A percentile compares a stretch with the other conserved stretches of the same genome.
phyloP scores from a whole-genome alignment of 2,329 filamentous ascomycete species.

The Aspergillus floridensis region DNA sequence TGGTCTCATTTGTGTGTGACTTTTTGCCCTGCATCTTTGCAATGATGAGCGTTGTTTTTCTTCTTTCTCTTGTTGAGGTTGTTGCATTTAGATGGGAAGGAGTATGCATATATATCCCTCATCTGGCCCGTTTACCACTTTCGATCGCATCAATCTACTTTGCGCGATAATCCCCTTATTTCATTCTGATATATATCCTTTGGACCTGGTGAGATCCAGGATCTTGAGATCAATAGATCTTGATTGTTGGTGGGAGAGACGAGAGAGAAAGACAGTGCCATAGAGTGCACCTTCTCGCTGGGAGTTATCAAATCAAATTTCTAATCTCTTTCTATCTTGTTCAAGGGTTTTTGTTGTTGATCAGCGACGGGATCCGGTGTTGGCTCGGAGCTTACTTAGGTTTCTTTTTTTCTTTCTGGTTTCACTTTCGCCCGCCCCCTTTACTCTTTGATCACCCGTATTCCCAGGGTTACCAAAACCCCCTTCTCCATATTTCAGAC shows the following conservation, averaged over 20 bases:
- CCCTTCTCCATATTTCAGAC: too few relatives aligned
- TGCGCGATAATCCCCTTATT: slow-evolving; percentile 4
- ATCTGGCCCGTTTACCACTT: slow-evolving; percentile 16
- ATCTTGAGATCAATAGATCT: neutral
- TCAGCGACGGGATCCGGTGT: neutral
- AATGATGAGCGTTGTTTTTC: slow-evolving; percentile 25
- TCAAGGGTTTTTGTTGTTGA: neutral
- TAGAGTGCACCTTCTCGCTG: slow-evolving; percentile 2
- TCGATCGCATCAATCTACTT: slow-evolving; percentile 6
- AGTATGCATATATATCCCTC: slow-evolving; percentile 28
- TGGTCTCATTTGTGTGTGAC: slow-evolving; percentile 17
- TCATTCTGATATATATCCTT: slow-evolving; percentile 10
- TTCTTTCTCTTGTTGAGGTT: slow-evolving; percentile 15
- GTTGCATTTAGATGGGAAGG: slow-evolving; percentile 32
- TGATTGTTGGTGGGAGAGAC: neutral
- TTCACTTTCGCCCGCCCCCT: too few relatives aligned
- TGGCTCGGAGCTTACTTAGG: too few relatives aligned
- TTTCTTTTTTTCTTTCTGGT: too few relatives aligned
- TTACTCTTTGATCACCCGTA: too few relatives aligned
- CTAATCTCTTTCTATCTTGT: neutral
- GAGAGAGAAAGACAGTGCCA: neutral
- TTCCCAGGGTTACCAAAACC: too few relatives aligned
- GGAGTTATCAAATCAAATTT: neutral
- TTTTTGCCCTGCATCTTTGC: slow-evolving; percentile 26
- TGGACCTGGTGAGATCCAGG: neutral